phyloP scores from a whole-genome alignment of 441 rosid genomes.

The Croton setiger region DNA sequence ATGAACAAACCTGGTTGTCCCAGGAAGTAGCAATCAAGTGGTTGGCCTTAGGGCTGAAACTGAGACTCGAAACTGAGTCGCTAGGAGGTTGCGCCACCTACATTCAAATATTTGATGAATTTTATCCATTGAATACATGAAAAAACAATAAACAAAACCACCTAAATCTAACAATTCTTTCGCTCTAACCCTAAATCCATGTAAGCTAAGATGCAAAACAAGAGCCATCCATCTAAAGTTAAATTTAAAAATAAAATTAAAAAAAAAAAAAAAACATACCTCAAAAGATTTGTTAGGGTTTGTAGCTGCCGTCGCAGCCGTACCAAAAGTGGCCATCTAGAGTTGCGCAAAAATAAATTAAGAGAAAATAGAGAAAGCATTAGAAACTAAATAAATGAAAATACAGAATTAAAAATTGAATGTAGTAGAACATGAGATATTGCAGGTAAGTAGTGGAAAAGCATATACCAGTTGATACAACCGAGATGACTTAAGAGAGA shows the following conservation, averaged over 20 bases:
- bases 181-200: background rate
- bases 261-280: slow-evolving; percentile 32
- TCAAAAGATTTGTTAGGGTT: slow-evolving; percentile 90
- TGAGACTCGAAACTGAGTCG: slow-evolving; percentile 83
- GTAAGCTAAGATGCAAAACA: background rate
- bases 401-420: background rate
- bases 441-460: background rate
- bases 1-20: slow-evolving; percentile 85
- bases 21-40: slow-evolving; percentile 86
- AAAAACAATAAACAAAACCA: background rate
- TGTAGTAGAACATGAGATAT: background rate
- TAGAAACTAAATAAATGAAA: background rate
- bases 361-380: background rate
- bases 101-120: slow-evolving; percentile 13
- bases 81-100: slow-evolving; percentile 84
- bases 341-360: slow-evolving; percentile 1
- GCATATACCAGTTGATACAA: background rate
- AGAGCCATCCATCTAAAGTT: background rate
- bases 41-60: slow-evolving; percentile 91
- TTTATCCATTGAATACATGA: background rate
- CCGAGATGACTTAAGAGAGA: background rate
- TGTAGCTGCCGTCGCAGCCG: slow-evolving; percentile 35
- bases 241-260: background rate
- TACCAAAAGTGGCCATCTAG: slow-evolving; percentile 68
- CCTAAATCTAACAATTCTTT: background rate